Evolutionary conservation across 2,329 filamentous ascomycete genomes (phyloP), one percentile per base, ranked within the genome.

Genomic region (Bertia moriformis): DNA sequence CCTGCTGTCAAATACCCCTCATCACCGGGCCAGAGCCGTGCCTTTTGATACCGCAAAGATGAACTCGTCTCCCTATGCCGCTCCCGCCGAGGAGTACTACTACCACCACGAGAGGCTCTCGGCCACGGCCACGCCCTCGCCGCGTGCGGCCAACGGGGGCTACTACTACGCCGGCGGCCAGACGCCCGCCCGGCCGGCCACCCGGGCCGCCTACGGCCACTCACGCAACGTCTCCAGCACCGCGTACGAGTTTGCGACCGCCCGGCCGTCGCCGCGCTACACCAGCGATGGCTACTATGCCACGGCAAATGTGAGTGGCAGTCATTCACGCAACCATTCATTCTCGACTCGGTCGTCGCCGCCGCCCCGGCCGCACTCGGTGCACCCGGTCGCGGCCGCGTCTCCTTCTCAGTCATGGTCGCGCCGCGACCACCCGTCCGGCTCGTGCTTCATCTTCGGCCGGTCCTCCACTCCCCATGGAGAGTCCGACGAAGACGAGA

Each of bases 401-500:
- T 58, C 59, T 73, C n/a, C n/a, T n/a, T n/a, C n/a, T 71, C 47
- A 69, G 65, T 59, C 66, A n/a, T n/a, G n/a, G n/a, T n/a, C n/a
- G n/a, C n/a, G n/a, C n/a, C n/a, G n/a, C n/a, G n/a, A n/a, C n/a
- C n/a, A n/a, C n/a, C n/a, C n/a, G n/a, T n/a, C n/a, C n/a, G n/a
- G n/a, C n/a, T n/a, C n/a, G n/a, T n/a, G n/a, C n/a, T n/a, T n/a
- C n/a, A n/a, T n/a, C n/a, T n/a, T n/a, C n/a, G n/a, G n/a, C n/a
- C 22, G 22, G 7, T 27, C 22, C 7, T 67, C 60, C 67, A 71
- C 62, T 65, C 69, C 62, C 70, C 64, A 69, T 66, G 71, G 70
- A 64, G 71, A 74, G 59, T 75, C 71, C 61, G 71, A 76, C 67
- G 71, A 74, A 66, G n/a, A n/a, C n/a, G 71, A 75, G 60, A 56